Evolutionary conservation across 192 early-diverging fungal species (phyloP).

Genomic region (Coemansia sp.): DNA sequence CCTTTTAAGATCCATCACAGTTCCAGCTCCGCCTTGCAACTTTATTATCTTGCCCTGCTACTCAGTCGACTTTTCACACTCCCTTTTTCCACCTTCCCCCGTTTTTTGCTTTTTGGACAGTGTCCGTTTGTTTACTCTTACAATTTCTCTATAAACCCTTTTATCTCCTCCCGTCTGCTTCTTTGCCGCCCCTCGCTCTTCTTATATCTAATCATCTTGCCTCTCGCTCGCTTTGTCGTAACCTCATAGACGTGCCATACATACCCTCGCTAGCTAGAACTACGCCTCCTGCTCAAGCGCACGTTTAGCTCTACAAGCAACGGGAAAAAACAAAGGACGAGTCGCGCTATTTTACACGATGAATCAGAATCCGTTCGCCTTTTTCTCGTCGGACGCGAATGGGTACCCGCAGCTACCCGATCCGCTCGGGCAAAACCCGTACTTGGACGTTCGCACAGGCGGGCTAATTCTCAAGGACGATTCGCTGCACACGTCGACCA

Average conservation of each 20-base stretch:
- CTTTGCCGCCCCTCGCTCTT: not conserved
- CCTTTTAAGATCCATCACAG: conserved; percentile 2
- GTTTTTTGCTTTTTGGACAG: not conserved
- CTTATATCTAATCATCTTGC: not conserved
- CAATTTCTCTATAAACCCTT: too few relatives aligned
- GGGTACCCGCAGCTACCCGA: conserved; percentile 47
- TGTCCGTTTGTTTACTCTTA: not conserved
- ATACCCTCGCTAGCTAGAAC: too few relatives aligned
- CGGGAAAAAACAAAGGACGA: too few relatives aligned
- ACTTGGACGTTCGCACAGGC: conserved; percentile 34
- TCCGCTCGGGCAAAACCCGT: conserved; percentile 23
- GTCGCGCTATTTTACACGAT: conserved; percentile 4
- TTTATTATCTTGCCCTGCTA: not conserved
- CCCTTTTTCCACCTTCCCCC: too few relatives aligned
- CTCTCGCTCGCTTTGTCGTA: too few relatives aligned
- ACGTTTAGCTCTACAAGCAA: too few relatives aligned
- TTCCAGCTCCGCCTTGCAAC: not conserved
- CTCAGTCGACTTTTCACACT: not conserved
- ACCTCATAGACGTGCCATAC: too few relatives aligned
- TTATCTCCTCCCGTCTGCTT: not conserved
- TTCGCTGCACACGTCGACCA: conserved; percentile 46
- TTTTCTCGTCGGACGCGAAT: conserved; percentile 38
- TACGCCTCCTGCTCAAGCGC: too few relatives aligned
- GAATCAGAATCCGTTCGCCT: conserved; percentile 57
- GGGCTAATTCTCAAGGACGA: conserved; percentile 30